These are phyloP conservation scores for Chaetomidium leptoderma DNA, from an alignment of 495 filamentous ascomycete genomes.

Conservation along the genomic window DNA sequence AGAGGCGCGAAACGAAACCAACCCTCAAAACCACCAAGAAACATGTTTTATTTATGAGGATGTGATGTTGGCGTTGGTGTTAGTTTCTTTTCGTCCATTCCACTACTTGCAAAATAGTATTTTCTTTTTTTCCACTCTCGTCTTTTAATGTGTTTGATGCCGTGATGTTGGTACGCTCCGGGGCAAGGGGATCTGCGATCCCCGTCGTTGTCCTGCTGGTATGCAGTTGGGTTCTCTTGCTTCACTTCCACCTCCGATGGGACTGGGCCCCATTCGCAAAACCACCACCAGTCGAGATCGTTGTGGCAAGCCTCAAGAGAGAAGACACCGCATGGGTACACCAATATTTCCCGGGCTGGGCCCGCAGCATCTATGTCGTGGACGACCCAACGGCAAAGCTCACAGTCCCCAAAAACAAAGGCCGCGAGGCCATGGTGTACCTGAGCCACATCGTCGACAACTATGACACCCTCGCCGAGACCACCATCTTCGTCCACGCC, in stretches of 20 bases:
- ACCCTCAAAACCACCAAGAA: neutral
- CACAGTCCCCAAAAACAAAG: constrained; percentile 53
- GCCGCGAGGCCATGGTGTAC: constrained; percentile 61
- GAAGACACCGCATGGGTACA: constrained; percentile 38
- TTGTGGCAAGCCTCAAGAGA: constrained; percentile 34
- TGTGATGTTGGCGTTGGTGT: neutral
- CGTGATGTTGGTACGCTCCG: constrained; percentile 1
- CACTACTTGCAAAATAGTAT: too few species aligned
- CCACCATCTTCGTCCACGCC: constrained; percentile 59
- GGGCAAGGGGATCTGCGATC: constrained; percentile 1
- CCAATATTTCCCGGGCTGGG: constrained; percentile 37
- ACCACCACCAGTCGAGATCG: constrained; percentile 29
- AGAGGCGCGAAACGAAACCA: neutral
- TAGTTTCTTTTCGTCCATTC: neutral
- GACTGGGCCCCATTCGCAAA: neutral
- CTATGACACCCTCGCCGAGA: constrained; percentile 56
- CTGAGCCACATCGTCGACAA: constrained; percentile 62
- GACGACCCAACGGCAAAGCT: constrained; percentile 39
- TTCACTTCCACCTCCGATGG: constrained; percentile 11
- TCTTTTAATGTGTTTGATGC: neutral
- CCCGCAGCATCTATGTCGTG: constrained; percentile 47
- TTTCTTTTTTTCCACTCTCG: neutral
- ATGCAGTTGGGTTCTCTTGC: constrained; percentile 11
- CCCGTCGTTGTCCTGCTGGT: constrained; percentile 10
- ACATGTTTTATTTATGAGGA: neutral